Evolutionary conservation across 1,139 yeast genomes (phyloP).

Genomic region (Blastobotrys petasosporus): DNA sequence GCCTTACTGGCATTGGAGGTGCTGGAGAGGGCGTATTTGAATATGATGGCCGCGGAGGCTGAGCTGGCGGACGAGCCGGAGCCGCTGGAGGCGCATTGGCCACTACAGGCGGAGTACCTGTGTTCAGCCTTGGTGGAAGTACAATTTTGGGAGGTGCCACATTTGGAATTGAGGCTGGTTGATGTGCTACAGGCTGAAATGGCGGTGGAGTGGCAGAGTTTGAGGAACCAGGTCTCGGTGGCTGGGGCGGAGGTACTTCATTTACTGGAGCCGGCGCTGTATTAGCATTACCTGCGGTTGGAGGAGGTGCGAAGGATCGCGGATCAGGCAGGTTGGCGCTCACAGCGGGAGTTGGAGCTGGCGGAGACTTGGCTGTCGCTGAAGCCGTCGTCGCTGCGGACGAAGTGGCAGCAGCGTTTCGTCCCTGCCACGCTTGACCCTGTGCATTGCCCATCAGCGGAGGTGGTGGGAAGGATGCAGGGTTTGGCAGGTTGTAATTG

Average conservation of each 20-base stretch:
- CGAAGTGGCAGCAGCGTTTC: conserved; percentile 7
- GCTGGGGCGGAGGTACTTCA: conserved; percentile 12
- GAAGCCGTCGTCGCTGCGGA: conserved; percentile 9
- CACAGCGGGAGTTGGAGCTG: conserved; percentile 8
- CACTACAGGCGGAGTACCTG: neutral
- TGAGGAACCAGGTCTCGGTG: conserved; percentile 2
- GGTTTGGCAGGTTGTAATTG: conserved; percentile 33
- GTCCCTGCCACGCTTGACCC: conserved; percentile 6
- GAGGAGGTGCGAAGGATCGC: conserved; percentile 19
- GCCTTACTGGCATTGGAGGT: conserved; percentile 6
- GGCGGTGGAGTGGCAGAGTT: neutral
- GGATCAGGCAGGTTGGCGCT: conserved; percentile 14
- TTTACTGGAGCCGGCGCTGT: conserved; percentile 10
- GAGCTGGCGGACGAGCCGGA: conserved; percentile 10
- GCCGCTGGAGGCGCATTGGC: conserved; percentile 5
- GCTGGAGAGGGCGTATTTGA: neutral
- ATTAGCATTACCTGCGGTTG: conserved; percentile 17
- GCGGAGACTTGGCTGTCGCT: conserved; percentile 2
- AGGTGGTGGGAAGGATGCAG: conserved; percentile 41
- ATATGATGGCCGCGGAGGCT: conserved; percentile 4
- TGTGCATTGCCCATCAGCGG: conserved; percentile 29
- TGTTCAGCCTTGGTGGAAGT: conserved; percentile 10
- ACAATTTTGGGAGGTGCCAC: conserved; percentile 2
- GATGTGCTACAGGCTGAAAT: conserved; percentile 8
- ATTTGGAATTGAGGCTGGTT: conserved; percentile 8